These are phyloP conservation scores for Chaetomium tenue DNA, from an alignment of 495 filamentous ascomycete genomes.

Conservation along the genomic window DNA sequence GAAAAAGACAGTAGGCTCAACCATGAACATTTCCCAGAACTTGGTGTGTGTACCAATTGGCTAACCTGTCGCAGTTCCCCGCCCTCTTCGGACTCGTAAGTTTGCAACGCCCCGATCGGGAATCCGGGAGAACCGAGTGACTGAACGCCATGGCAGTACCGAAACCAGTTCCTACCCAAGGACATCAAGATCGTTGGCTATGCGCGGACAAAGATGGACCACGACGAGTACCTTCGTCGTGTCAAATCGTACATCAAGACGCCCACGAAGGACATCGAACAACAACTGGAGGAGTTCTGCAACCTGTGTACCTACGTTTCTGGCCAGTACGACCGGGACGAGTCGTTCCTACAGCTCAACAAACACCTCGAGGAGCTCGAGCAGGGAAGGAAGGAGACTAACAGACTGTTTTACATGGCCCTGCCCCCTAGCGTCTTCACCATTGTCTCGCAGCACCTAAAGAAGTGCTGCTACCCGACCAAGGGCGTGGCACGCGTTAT, in stretches of 20 bases:
- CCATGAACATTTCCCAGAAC: constrained; percentile 12
- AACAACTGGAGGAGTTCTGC: constrained; percentile 89
- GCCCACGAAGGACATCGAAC: constrained; percentile 94
- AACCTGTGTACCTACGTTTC: constrained; percentile 86
- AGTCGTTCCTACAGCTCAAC: constrained; percentile 84
- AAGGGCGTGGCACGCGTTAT: constrained; percentile 90
- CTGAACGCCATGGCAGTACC: constrained; percentile 62
- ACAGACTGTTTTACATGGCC: constrained; percentile 99
- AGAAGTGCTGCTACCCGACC: constrained; percentile 91
- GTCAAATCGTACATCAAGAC: constrained; percentile 99
- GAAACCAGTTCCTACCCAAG: constrained; percentile 97
- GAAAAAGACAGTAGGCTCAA: constrained; percentile 88
- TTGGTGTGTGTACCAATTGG: constrained; percentile 25
- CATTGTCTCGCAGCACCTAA: constrained; percentile 93
- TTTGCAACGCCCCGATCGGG: constrained; percentile 28
- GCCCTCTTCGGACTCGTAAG: constrained; percentile 96
- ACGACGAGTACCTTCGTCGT: constrained; percentile 85
- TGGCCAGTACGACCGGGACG: constrained; percentile 96
- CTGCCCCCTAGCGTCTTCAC: constrained; percentile 97
- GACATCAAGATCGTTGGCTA: constrained; percentile 98
- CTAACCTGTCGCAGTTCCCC: constrained; percentile 70
- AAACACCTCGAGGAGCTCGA: constrained; percentile 90
- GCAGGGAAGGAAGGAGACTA: constrained; percentile 73
- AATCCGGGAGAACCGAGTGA: constrained; percentile 3
- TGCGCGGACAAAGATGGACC: constrained; percentile 99